Evolutionary conservation across 441 rosid species (phyloP), one percentile per base, ranked within the genome.

Genomic region (Cnidoscolus chayamansa): DNA sequence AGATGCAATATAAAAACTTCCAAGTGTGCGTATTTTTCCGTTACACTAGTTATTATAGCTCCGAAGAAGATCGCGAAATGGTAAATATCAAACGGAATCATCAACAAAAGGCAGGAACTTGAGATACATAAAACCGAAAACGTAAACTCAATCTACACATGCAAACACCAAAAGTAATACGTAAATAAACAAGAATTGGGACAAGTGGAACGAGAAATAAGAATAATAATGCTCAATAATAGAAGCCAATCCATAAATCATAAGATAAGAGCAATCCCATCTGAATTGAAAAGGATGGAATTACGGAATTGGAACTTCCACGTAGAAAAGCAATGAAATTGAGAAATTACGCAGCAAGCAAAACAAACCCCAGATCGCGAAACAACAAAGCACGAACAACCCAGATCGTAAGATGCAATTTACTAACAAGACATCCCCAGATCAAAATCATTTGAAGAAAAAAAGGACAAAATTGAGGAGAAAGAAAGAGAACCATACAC

Each of bases 401-500:
- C 5, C 58, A 13, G 10, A 40, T 40, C 45, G 45, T 40, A 40
- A 40, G 45, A 40, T 6, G 45, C 45, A 40, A 40, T 40, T 40
- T 40, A 40, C 45, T 5, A 40, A 40, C 45, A 40, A 40, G 45
- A 40, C 59, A 60, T 55, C 32, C 78, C 66, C 79, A 77, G 75
- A 77, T 65, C 78, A 50, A 78, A 70, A 69, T 16, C 51, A 63
- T 19, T 10, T 12, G 51, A 13, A n/a, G 43, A 12, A 17, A 5
- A n/a, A 53, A 12, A 17, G 7, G 32, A 71, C 13, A 12, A 48
- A 55, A 20, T 8, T 12, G 17, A 63, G 5, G 31, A 53, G 3
- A 37, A 12, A 63, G 32, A 10, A 13, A 25, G 47, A 75, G 63
- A 57, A 81, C 67, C 86, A 84, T 65, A 89, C 93, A 89, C 72